Evolutionary conservation across 345 rosid species (phyloP).

Genomic region (Adansonia digitata): DNA sequence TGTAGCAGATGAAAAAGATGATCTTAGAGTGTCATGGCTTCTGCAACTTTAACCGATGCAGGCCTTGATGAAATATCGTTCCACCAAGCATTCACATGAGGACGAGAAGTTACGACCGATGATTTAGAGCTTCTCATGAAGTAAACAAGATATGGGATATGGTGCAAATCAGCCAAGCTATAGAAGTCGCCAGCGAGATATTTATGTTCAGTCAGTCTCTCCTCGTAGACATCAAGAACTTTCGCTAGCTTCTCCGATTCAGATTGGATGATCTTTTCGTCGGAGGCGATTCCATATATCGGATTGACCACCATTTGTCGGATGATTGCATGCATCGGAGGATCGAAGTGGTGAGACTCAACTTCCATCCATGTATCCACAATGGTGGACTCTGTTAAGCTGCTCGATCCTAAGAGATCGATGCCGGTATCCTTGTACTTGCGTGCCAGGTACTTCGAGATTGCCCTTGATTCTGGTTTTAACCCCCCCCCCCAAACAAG

Average conservation of each 20-base stretch:
- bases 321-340: conserved; percentile 16
- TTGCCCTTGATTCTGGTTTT: conserved; percentile 42
- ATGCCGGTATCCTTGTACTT: conserved; percentile 28
- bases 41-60: conserved; percentile 11
- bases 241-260: conserved; percentile 26
- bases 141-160: conserved; percentile 33
- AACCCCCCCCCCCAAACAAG: no score
- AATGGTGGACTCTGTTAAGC: conserved; percentile 16
- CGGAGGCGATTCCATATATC: conserved; percentile 24
- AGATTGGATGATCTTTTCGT: conserved; percentile 23
- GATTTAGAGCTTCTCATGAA: conserved; percentile 27
- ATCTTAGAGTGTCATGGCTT: conserved; percentile 6
- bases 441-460: conserved; percentile 32
- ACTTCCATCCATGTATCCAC: conserved; percentile 44
- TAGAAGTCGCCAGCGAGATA: conserved; percentile 38
- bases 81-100: conserved; percentile 17
- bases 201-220: conserved; percentile 24
- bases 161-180: conserved; percentile 46
- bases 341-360: conserved; percentile 39
- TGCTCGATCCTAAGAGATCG: conserved; percentile 17
- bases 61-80: conserved; percentile 18
- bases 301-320: conserved; percentile 33
- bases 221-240: conserved; percentile 49
- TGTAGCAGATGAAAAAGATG: no score
- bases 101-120: conserved; percentile 6